Base-by-base conservation (phyloP, 169 alveolate genomes). In the Eimeria necatrix region DNA sequence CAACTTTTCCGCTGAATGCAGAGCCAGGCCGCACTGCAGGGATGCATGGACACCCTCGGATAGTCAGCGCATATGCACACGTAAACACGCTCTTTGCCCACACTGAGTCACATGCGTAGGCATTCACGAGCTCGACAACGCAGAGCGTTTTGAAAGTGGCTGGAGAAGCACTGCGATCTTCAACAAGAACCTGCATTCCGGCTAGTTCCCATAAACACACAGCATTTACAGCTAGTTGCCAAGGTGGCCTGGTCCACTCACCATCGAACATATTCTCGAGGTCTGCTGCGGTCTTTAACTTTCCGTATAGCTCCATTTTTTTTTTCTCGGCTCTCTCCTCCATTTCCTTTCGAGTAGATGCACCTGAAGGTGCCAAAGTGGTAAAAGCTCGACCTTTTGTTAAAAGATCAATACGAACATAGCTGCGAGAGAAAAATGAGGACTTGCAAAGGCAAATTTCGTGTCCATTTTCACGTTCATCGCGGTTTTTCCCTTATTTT, bases 241-340 rank as follows among this genome's bases (percentile, higher is more conserved):
- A 32, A 32, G 41, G 41, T 32, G 41, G 41, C 41, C 41, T 32
- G 64, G 4, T 48, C 10, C 64, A 20, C 87, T 24, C 61, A 91
- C 95, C 70, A 3, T 68, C 68, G 24, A 70, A 91, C 48, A 53
- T 20, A 18, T 56, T 51, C 64, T 91, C 91, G 48, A 91, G 61
- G 22, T 91, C 95, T 20, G 95, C 71, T 8, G 73, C 88, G n/a
- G 95, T 76, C 26, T 78, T 64, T 61, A 91, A 59, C n/a, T 48
- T 74, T 8, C 94, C 64, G 60, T 81, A 60, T 26, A 78, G 76
- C 24, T 71, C 93, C 78, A 51, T 78, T 81, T 90, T 94, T 89
- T 49, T 93, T 64, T 81, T 80, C 46, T 93, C 95, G 2, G 87
- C 92, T 74, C 16, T 81, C 56, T 81, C 95, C 76, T 93, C 95